Conservation (phyloP, 169 alveolate species). For the Babesia caballi region DNA sequence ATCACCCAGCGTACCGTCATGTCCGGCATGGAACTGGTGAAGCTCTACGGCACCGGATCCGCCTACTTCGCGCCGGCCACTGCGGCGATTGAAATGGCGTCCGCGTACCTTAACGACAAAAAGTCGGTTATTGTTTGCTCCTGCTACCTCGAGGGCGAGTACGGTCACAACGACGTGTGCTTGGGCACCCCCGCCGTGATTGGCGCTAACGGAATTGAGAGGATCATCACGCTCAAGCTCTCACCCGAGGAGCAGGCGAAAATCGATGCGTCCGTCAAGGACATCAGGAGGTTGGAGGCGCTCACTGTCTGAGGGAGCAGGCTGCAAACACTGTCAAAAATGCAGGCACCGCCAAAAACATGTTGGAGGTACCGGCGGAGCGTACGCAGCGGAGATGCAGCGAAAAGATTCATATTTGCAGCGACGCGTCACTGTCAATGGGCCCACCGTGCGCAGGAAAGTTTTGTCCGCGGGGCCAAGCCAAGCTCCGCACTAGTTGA, state of each 20-base stretch:
- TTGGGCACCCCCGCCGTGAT: constrained; percentile 83
- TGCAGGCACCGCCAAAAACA: too few species aligned
- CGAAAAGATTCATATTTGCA: too few species aligned
- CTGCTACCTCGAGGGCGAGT: constrained; percentile 81
- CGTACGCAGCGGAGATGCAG: too few species aligned
- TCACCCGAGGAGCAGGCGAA: constrained; percentile 69
- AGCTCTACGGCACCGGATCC: constrained; percentile 54
- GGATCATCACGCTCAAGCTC: constrained; percentile 73
- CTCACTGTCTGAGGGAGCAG: neutral
- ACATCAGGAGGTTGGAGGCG: constrained; percentile 44
- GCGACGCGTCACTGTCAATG: too few species aligned
- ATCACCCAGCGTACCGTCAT: constrained; percentile 37
- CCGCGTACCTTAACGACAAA: constrained; percentile 71
- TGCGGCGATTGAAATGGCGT: constrained; percentile 71
- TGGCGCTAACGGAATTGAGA: constrained; percentile 83
- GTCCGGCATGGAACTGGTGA: constrained; percentile 51
- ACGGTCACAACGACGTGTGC: constrained; percentile 76
- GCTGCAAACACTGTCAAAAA: too few species aligned
- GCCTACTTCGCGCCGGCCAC: constrained; percentile 73
- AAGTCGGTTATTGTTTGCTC: constrained; percentile 81
- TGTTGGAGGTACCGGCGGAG: too few species aligned
- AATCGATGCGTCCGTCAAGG: constrained; percentile 47
- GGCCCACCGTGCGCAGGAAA: too few species aligned
- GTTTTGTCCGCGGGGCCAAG: too few species aligned
- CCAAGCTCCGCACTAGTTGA: too few species aligned